Conservation (phyloP, 2,329 filamentous ascomycete genomes). For the Thielaviopsis euricoi region DNA sequence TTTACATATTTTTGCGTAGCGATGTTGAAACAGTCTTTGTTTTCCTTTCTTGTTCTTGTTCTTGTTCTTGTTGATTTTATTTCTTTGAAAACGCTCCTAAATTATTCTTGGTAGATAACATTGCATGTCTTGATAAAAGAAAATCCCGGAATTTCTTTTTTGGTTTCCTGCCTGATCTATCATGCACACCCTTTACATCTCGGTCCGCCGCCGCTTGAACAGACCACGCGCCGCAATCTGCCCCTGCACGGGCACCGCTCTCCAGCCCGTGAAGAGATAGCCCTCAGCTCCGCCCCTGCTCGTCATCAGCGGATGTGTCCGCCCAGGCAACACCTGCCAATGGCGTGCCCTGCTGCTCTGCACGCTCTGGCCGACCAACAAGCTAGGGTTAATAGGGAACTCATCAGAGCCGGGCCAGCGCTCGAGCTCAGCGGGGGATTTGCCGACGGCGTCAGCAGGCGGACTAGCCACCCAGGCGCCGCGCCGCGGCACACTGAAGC, state of each 20-base stretch:
- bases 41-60: constrained; percentile 6
- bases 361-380: constrained; percentile 62
- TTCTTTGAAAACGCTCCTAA: background rate
- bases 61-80: constrained; percentile 9
- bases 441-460: constrained; percentile 28
- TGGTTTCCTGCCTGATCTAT: background rate
- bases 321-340: constrained; percentile 83
- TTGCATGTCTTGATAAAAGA: background rate
- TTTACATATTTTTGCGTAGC: too few species aligned
- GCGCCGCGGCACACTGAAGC: constrained; percentile 65
- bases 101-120: background rate
- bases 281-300: constrained; percentile 75
- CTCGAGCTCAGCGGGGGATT: constrained; percentile 33
- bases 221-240: constrained; percentile 71
- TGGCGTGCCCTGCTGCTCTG: constrained; percentile 64
- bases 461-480: constrained; percentile 52
- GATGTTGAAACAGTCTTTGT: too few species aligned
- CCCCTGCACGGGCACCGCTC: constrained; percentile 63
- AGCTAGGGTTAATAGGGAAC: constrained; percentile 74
- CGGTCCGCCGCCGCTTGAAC: constrained; percentile 52
- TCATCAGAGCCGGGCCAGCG: constrained; percentile 47
- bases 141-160: background rate
- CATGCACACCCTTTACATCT: constrained; percentile 12
- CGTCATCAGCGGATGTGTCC: constrained; percentile 92
- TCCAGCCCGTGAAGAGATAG: constrained; percentile 71